Base-by-base conservation (phyloP, 495 filamentous ascomycete genomes). In the Thermothielavioides terrestris region DNA sequence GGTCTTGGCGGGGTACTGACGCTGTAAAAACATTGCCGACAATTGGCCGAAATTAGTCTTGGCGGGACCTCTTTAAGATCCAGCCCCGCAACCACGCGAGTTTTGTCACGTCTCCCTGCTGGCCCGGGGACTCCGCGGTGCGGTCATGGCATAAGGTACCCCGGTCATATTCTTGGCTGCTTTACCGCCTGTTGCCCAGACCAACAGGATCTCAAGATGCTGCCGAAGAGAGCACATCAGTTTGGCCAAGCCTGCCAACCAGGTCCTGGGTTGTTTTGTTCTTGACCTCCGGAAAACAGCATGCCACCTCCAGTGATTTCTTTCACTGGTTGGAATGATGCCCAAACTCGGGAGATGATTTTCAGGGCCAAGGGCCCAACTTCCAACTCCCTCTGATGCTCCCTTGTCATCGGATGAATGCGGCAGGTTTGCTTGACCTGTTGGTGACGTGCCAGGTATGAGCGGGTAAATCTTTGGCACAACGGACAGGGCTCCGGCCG, bases 291-390 rank as follows among this genome's bases (percentile, higher is more conserved):
- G 20, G 3, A 14, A n/a, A n/a, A n/a, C n/a, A 42, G 11, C 12
- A 28, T 42, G 40, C 25, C 25, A 28, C 15, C 4, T 2, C n/a
- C 10, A 3, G 30, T 6, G 20, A 25, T 45, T 35, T 14, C 42
- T 45, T 27, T 25, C 42, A 35, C 14, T 30, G 42, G 31, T 36
- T 46, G 43, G 32, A 46, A 46, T 37, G 42, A 37, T 36, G 9
- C 15, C 2, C 1, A 11, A 30, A 12, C 9, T 18, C 40, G 12
- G 27, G 12, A 22, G 4, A 25, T 41, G 28, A 7, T 23, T 18
- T 18, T 28, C 25, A 2, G 21, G 25, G 6, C 40, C 25, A 18
- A 25, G 25, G 40, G n/a, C n/a, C 25, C 25, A 42, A 28, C n/a
- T 10, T 26, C 10, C 40, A 7, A 2, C 7, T 44, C 5, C 17